Base-by-base conservation (phyloP, 2,329 filamentous ascomycete genomes). In the Penicillium sp. region DNA sequence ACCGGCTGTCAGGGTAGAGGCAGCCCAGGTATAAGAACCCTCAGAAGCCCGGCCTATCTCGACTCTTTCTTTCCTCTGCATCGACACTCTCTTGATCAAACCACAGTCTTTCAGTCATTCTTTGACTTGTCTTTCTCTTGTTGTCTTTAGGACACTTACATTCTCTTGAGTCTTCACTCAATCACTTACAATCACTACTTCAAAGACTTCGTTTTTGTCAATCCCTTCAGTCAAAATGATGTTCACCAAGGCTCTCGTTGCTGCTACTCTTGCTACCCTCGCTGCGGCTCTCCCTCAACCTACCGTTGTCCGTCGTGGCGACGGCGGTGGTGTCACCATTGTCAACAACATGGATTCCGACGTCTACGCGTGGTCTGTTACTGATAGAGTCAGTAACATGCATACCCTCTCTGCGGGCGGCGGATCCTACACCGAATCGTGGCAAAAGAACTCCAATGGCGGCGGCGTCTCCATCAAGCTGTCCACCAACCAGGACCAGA, bases 381-480 rank as follows among this genome's bases (percentile, higher is more conserved):
- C 73, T 64, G 67, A 75, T 58, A 66, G 65, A 19, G 73, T 71
- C 60, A 73, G 73, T 53, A 59, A 71, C 57, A 79, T 76, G 75
- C 62, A 73, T 50, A 75, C 68, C 61, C 66, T 80, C 59, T 53
- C 63, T 35, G 67, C 73, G 65, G 65, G 64, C 56, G 76, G 77
- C 56, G 75, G 74, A 29, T 69, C 62, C 66, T 78, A 75, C 71
- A 60, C 65, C 4, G 76, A 79, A 64, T 47, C 65, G 45, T 79
- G 73, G 73, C 68, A 68, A 58, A 62, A 56, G 64, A 78, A 76
- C 70, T 63, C 69, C 65, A 74, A 76, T 64, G 77, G 76, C 49
- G 78, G 78, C 49, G 78, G 78, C 65, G 67, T 79, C 64, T 79
- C 77, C 52, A 78, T 80, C 71, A 80, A 80, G 74, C 68, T 80